Conservation (phyloP, 176 grass and related monocot species). For the Alopecurus myosuroides region DNA sequence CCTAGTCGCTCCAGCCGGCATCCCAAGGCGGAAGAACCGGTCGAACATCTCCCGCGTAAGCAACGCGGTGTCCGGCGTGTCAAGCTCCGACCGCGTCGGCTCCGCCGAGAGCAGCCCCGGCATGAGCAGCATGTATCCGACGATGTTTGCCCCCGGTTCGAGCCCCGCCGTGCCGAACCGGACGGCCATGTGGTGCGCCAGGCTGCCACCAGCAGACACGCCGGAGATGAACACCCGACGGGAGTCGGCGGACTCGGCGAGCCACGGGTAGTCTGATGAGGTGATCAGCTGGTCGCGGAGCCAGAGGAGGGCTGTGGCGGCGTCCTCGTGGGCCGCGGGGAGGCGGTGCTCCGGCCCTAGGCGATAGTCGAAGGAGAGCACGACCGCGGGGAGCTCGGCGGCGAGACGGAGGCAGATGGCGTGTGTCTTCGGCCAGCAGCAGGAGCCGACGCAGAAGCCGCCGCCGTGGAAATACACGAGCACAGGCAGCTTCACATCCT, state of each 20-base stretch:
- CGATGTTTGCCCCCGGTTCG: not conserved
- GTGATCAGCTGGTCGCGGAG: not conserved
- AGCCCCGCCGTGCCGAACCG: conserved; percentile 28
- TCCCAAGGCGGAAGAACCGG: conserved; percentile 16
- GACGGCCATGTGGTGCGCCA: conserved; percentile 39
- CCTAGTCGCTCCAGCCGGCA: conserved; percentile 25
- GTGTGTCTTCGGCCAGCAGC: not conserved
- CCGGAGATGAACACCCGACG: not conserved
- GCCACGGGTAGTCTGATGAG: not conserved
- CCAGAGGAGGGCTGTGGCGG: not conserved
- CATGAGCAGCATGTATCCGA: conserved; percentile 43
- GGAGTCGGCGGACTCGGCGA: not conserved
- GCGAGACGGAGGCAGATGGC: not conserved
- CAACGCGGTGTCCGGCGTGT: conserved; percentile 20
- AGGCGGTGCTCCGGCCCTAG: conserved; percentile 56
- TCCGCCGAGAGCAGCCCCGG: conserved; percentile 17
- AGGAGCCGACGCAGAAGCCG: not conserved
- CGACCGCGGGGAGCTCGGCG: not conserved
- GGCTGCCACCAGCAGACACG: not conserved
- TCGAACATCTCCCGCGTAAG: conserved; percentile 14
- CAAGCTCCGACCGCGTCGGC: conserved; percentile 34
- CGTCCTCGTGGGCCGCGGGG: conserved; percentile 26
- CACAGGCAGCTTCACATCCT: not conserved
- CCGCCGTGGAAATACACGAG: not conserved
- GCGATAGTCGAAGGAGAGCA: conserved; percentile 18